Evolutionary conservation across 163 green algal genomes (phyloP).

Genomic region (Prototheca cutis): DNA sequence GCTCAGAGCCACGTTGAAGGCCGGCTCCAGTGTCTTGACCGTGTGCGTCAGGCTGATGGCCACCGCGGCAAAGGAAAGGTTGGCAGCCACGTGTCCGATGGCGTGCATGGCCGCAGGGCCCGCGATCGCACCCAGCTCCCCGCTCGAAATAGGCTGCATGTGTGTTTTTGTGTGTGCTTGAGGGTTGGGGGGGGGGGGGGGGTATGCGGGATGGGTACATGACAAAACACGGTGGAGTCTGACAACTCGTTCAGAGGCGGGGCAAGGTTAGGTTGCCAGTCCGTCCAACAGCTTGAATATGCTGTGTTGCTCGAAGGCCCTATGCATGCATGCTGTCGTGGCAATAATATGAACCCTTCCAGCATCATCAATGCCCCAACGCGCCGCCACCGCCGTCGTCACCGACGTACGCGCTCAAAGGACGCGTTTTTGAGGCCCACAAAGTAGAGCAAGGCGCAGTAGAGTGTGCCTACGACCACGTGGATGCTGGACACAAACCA

Average conservation of each 20-base stretch:
- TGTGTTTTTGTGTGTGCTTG: too few species aligned
- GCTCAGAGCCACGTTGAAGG: constrained; percentile 88
- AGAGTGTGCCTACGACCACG: constrained; percentile 85
- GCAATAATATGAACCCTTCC: too few species aligned
- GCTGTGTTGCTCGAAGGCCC: neutral
- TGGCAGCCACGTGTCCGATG: constrained; percentile 90
- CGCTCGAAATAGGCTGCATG: constrained; percentile 70
- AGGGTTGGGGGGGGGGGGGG: too few species aligned
- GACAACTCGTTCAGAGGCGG: too few species aligned
- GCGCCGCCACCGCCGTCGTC: too few species aligned
- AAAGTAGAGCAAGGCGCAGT: constrained; percentile 79
- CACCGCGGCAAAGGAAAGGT: constrained; percentile 95
- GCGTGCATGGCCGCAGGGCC: constrained; percentile 88
- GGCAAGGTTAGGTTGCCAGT: too few species aligned
- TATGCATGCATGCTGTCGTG: neutral
- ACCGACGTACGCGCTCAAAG: constrained; percentile 61
- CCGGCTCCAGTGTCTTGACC: constrained; percentile 95
- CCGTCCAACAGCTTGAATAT: too few species aligned
- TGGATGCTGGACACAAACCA: constrained; percentile 96
- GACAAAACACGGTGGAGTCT: too few species aligned
- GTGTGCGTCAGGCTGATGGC: constrained; percentile 98
- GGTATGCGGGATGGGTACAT: neutral
- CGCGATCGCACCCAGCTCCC: constrained; percentile 77
- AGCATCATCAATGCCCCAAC: too few species aligned
- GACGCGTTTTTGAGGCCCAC: constrained; percentile 80